Conservation (phyloP, 2,329 filamentous ascomycete species). For the Coniella lustricola region DNA sequence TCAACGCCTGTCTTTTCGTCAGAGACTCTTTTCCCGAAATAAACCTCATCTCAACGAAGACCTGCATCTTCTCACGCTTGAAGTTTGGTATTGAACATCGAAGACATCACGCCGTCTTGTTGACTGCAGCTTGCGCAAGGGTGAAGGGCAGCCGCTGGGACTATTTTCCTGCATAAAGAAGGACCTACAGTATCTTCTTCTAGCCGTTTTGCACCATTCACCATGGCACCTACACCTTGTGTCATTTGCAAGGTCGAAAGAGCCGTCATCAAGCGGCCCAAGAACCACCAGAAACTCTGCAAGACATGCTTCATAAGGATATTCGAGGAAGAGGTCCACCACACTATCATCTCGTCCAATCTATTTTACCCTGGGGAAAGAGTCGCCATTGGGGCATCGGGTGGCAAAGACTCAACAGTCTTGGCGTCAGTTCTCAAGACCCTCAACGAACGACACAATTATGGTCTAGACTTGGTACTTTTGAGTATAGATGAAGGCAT, state of each 20-base stretch:
- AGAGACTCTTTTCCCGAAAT: too few relatives aligned
- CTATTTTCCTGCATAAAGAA: too few relatives aligned
- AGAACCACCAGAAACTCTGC: conserved; percentile 92
- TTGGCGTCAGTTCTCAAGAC: conserved; percentile 92
- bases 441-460: conserved; percentile 81
- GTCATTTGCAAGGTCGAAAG: conserved; percentile 67
- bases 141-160: too few relatives aligned
- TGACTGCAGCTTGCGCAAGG: too few relatives aligned
- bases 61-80: too few relatives aligned
- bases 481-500: conserved; percentile 96
- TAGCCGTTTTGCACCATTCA: not conserved
- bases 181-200: not conserved
- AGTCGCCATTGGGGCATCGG: conserved; percentile 91
- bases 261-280: conserved; percentile 86
- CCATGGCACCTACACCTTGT: conserved; percentile 73
- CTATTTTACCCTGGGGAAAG: conserved; percentile 79
- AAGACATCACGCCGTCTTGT: too few relatives aligned
- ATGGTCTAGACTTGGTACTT: conserved; percentile 77
- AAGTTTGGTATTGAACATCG: not conserved
- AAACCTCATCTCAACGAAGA: too few relatives aligned
- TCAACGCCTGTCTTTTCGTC: too few relatives aligned
- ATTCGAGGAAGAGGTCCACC: conserved; percentile 90
- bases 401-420: conserved; percentile 96
- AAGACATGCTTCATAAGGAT: conserved; percentile 77
- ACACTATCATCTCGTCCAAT: conserved; percentile 76